These are phyloP conservation scores for Tieghemostelium lacteum DNA, from an alignment of 78 protist species.

Conservation along the genomic window DNA sequence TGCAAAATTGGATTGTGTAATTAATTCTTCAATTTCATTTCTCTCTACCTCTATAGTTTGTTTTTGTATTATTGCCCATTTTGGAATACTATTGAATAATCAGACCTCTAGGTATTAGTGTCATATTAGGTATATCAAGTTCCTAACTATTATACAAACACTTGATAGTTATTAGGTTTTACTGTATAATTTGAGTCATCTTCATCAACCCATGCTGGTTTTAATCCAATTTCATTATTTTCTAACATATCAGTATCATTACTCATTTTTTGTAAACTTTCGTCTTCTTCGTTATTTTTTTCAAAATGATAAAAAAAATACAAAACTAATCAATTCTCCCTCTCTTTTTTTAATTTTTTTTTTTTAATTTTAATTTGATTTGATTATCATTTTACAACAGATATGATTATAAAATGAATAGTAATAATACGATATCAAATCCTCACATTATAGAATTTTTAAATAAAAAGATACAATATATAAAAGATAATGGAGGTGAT, in stretches of 20 bases:
- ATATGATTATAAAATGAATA: too few relatives aligned
- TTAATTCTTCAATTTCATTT: neutral
- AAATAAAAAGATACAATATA: neutral
- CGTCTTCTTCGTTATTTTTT: too few relatives aligned
- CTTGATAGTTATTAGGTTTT: slow-evolving; percentile 11
- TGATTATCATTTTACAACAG: too few relatives aligned
- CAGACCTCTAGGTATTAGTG: neutral
- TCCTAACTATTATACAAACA: neutral
- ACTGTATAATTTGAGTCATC: neutral
- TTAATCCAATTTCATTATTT: too few relatives aligned
- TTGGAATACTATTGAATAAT: slow-evolving; percentile 3
- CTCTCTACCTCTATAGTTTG: neutral
- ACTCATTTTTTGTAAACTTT: too few relatives aligned
- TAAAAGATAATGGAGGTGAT: slow-evolving; percentile 9
- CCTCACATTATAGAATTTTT: neutral
- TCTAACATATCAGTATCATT: too few relatives aligned
- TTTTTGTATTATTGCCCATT: slow-evolving; percentile 30
- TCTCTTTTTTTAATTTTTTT: too few relatives aligned
- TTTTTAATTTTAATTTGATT: too few relatives aligned
- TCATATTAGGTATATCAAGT: neutral
- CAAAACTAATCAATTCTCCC: too few relatives aligned
- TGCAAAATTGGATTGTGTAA: neutral
- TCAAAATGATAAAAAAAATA: too few relatives aligned
- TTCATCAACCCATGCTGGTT: slow-evolving; percentile 11
- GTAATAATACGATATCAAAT: too few relatives aligned